Evolutionary conservation across 345 rosid genomes (phyloP).

Genomic region (Moricandia arvensis): DNA sequence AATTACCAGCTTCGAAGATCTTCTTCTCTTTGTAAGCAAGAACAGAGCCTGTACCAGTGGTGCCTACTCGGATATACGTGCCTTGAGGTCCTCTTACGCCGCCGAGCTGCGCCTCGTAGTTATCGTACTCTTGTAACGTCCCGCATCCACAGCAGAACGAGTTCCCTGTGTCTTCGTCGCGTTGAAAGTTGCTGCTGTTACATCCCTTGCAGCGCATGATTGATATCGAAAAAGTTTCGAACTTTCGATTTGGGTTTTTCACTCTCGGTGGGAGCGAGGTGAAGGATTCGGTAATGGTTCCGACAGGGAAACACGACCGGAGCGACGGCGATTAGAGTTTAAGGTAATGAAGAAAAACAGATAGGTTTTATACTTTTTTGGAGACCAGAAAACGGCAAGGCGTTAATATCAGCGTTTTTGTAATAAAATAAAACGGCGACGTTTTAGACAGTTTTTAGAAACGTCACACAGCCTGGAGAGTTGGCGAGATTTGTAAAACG

Average conservation of each 20-base stretch:
- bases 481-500: too few species aligned
- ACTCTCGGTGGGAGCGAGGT: neutral
- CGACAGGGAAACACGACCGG: neutral
- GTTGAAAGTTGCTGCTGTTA: constrained; percentile 41
- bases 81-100: constrained; percentile 59
- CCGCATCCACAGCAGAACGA: constrained; percentile 55
- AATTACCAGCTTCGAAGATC: constrained; percentile 52
- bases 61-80: constrained; percentile 52
- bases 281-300: neutral
- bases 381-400: neutral
- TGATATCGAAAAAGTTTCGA: neutral
- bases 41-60: constrained; percentile 54
- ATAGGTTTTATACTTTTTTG: neutral
- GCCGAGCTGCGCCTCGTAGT: constrained; percentile 46
- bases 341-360: neutral
- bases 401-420: neutral
- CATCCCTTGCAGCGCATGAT: constrained; percentile 56
- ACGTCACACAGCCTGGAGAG: neutral
- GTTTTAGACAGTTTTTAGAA: neutral
- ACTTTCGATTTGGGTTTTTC: constrained; percentile 6
- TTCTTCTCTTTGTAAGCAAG: constrained; percentile 58
- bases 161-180: constrained; percentile 47
- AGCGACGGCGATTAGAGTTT: neutral
- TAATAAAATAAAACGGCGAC: neutral
- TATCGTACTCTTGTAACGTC: constrained; percentile 41